Conservation (phyloP, 768 basidiomycete genomes). For the Auriscalpium vulgare region DNA sequence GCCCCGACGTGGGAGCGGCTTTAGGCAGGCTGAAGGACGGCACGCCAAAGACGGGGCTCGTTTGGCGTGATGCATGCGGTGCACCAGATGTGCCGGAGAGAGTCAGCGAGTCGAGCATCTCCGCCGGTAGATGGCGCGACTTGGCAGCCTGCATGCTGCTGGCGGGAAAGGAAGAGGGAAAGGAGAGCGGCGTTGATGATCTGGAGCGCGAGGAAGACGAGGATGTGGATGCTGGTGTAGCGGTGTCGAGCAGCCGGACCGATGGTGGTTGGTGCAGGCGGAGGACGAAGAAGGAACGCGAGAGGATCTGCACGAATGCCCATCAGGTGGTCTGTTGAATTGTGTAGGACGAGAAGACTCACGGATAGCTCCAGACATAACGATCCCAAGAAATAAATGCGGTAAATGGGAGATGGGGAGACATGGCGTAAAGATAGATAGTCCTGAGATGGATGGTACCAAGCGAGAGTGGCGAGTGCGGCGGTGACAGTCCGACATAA, state of each 20-base stretch:
- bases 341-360: conserved; percentile 19
- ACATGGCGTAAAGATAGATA: conserved; percentile 28
- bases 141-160: conserved; percentile 11
- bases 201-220: conserved; percentile 25
- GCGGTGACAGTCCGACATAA: conserved; percentile 44
- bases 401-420: conserved; percentile 28
- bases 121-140: conserved; percentile 34
- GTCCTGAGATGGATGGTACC: conserved; percentile 34
- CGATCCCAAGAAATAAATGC: conserved; percentile 39
- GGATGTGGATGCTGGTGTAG: conserved; percentile 25
- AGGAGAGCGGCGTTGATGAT: conserved; percentile 31
- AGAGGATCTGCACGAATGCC: conserved; percentile 34
- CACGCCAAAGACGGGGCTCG: conserved; percentile 58
- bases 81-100: conserved; percentile 60
- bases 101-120: conserved; percentile 53
- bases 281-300: conserved; percentile 45
- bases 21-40: conserved; percentile 44
- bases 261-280: conserved; percentile 61
- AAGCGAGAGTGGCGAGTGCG: conserved; percentile 33
- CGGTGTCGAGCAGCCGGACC: conserved; percentile 61
- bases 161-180: conserved; percentile 16
- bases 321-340: not conserved
- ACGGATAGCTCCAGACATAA: conserved; percentile 51
- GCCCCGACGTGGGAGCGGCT: conserved; percentile 17
- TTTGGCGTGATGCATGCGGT: conserved; percentile 15